Base-by-base conservation (phyloP, 148 eudicot genomes). In the Arbutus unedo region DNA sequence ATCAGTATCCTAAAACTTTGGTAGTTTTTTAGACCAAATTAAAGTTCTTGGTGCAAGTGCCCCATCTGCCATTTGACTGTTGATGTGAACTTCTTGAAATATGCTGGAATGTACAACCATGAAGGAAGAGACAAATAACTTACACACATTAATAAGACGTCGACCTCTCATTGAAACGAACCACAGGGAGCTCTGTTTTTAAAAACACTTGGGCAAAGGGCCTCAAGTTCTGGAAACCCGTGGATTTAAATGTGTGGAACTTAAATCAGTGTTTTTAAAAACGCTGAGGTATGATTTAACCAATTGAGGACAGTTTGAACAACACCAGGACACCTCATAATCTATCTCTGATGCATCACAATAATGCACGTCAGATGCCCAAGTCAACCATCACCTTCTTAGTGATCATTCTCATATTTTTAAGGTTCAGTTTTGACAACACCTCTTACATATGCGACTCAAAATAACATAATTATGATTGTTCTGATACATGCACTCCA, bases 91-190 rank as follows among this genome's bases (percentile, higher is more conserved):
- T 41, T 15, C 9, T 71, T 44, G 47, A 71, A 43, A 41, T 43
- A 18, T 71, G 43, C 8, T 43, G 1, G 8, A 71, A 43, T 11
- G 16, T 44, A 19, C 50, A 71, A 41, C 9, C 49, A 43, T 5
- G 75, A 71, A 70, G n/a, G 74, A 70, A 71, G 75, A 71, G 49
- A 71, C 75, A 71, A 71, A 7, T 71, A 71, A 41, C 21, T 14
- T 4, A 15, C 48, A 71, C 41, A 66, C 25, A 4, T 43, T 66
- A 71, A 15, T 21, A 72, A 72, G 76, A 72, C 23, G 44, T 41
- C 23, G 6, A 16, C 44, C 76, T 18, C 76, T 44, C 16, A 15
- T 72, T 18, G 49, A 72, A 72, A 72, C 2, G 11, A 45, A 44
- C 76, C 23, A 45, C 76, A 15, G 25, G 23, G 51, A 72, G 76